These are phyloP conservation scores for Metarhizium robertsii DNA, from an alignment of 2,329 filamentous ascomycete species.

Conservation along the genomic window DNA sequence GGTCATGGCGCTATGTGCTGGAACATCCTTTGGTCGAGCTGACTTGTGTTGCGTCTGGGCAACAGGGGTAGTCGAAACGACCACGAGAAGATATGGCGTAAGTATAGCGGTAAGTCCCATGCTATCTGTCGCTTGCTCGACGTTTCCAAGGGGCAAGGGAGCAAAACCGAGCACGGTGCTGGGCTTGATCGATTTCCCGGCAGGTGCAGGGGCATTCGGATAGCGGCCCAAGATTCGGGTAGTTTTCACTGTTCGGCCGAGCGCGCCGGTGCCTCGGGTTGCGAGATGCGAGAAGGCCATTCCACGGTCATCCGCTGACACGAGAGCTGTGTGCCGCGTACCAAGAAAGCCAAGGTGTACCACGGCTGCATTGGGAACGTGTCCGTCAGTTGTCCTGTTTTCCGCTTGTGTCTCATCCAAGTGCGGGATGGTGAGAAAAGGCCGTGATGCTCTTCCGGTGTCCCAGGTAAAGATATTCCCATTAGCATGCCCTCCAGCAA, in stretches of 20 bases:
- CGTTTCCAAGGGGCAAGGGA: slow-evolving; percentile 84
- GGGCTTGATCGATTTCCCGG: slow-evolving; percentile 67
- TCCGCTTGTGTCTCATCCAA: slow-evolving; percentile 57
- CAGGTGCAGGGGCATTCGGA: slow-evolving; percentile 55
- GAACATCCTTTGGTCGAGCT: slow-evolving; percentile 80
- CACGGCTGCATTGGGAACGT: slow-evolving; percentile 67
- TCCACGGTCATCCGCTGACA: slow-evolving; percentile 87
- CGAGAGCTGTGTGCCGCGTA: slow-evolving; percentile 84
- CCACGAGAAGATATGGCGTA: slow-evolving; percentile 89
- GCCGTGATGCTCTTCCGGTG: slow-evolving; percentile 67
- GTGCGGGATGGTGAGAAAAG: slow-evolving; percentile 80
- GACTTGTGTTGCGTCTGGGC: slow-evolving; percentile 96
- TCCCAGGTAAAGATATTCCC: slow-evolving; percentile 98
- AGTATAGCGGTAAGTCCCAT: slow-evolving; percentile 91
- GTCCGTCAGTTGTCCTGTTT: slow-evolving; percentile 66
- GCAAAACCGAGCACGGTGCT: slow-evolving; percentile 93
- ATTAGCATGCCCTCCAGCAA: slow-evolving; percentile 81
- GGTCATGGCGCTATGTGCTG: slow-evolving; percentile 82
- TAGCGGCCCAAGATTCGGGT: slow-evolving; percentile 88
- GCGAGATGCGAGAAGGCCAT: slow-evolving; percentile 99
- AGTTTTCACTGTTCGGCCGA: slow-evolving; percentile 80
- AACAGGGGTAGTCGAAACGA: slow-evolving; percentile 92
- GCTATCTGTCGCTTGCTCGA: slow-evolving; percentile 76
- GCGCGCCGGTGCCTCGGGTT: slow-evolving; percentile 76
- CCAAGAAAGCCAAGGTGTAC: slow-evolving; percentile 93